A percentile compares a stretch with the other conserved stretches of the same genome.
Evolutionary conservation across 176 grass and related monocot species (phyloP).

Genomic region (Tillandsia leiboldiana): DNA sequence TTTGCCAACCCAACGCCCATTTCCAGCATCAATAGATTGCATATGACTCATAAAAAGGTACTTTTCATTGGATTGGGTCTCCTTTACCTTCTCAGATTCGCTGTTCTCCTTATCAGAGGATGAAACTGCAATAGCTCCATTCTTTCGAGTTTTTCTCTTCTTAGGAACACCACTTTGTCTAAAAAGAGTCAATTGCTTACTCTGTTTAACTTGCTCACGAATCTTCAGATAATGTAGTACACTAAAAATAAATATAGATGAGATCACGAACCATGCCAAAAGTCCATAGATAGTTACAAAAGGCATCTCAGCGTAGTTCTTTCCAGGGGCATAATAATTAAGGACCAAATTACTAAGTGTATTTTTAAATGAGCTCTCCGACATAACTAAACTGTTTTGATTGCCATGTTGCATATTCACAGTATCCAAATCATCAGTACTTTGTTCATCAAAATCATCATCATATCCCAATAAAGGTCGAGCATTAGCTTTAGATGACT

Average conservation of each 20-base stretch:
- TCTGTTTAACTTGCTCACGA: constrained; percentile 20
- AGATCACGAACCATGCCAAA: constrained; percentile 13
- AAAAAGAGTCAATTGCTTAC: constrained; percentile 31
- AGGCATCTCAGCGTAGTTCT: background rate
- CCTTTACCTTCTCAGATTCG: constrained; percentile 34
- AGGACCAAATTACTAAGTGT: background rate
- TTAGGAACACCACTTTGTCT: constrained; percentile 43
- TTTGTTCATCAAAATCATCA: background rate
- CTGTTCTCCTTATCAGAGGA: constrained; percentile 27
- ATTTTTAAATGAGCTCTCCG: background rate
- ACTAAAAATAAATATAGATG: constrained; percentile 16
- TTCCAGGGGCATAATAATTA: background rate
- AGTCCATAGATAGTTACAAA: constrained; percentile 16
- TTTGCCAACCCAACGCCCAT: constrained; percentile 70
- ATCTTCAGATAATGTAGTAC: constrained; percentile 3
- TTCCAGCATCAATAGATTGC: constrained; percentile 19
- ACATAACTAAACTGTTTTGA: constrained; percentile 18
- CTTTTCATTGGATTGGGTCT: constrained; percentile 14
- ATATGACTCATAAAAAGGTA: constrained; percentile 14
- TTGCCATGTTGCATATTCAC: constrained; percentile 5
- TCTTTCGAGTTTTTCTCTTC: constrained; percentile 67
- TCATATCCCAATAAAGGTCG: background rate
- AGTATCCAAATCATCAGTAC: background rate
- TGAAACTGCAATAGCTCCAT: constrained; percentile 19
- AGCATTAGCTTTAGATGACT: background rate